Base-by-base conservation (phyloP, 768 basidiomycete species). In the Suillus clintonianus region DNA sequence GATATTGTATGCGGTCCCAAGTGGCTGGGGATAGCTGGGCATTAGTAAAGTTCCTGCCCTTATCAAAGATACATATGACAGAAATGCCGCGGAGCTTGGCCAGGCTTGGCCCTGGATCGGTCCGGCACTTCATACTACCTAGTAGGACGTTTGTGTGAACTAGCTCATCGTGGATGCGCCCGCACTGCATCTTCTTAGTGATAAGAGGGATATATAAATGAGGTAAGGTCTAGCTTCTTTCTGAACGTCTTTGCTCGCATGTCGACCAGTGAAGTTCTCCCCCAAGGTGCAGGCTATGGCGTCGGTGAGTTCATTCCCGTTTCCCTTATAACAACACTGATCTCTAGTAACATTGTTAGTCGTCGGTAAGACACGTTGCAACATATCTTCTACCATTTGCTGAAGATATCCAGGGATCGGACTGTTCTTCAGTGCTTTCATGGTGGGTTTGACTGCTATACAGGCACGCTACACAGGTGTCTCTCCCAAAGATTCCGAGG, bases 281-380 rank as follows among this genome's bases (percentile, higher is more conserved):
- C 92, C 27, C 89, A 91, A 78, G 91, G 89, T 39, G 92, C 91
- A 15, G 92, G 93, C 41, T 94, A 94, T 81, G 92, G 92, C 48
- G 91, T 91, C 62, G 88, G 90, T 90, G 68, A 68, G 84, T 72
- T 34, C 32, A 17, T 41, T 41, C 22, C 14, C 39, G 30, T 61
- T 48, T 59, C 50, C 27, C 60, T 53, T 9, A 57, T 64, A 37
- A 4, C 32, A 60, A 56, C 7, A 43, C 36, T 60, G 24, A 50
- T n/a, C 56, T 58, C 50, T 56, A 10, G 19, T 61, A 56, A 32
- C 1, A 15, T 51, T 24, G n/a, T 51, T 67, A 86, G 85, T 86
- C 66, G 80, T 87, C 62, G 86, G 86, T 86, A 68, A 50, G 79
- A 13, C 54, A 59, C 27, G 10, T 30, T 7, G 42, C 13, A 22